Conservation (phyloP, 257 asterid genomes). For the Przewalskia tangutica region DNA sequence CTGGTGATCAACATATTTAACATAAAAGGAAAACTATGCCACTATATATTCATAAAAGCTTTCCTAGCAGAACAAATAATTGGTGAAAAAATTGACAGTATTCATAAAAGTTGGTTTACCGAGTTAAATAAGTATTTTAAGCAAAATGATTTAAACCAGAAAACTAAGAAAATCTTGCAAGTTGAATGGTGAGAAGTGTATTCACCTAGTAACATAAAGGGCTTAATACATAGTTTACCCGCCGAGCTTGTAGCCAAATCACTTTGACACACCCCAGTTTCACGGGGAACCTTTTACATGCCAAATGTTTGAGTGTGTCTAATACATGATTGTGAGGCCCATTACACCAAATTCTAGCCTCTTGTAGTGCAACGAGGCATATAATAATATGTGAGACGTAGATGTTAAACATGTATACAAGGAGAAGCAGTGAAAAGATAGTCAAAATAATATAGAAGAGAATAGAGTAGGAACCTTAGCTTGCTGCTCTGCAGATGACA, state of each 20-base stretch:
- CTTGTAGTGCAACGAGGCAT: neutral
- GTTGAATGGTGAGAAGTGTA: neutral
- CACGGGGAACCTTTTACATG: neutral
- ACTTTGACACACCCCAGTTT: no score
- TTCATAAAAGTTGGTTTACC: neutral
- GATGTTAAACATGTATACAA: neutral
- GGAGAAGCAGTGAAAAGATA: neutral
- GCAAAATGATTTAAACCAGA: neutral
- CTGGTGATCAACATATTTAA: neutral
- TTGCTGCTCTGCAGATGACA: conserved; percentile 26
- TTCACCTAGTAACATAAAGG: neutral
- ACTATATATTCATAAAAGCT: neutral
- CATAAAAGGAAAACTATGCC: neutral
- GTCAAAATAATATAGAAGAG: neutral
- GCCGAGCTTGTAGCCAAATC: neutral
- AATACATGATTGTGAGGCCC: neutral
- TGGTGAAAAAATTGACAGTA: neutral
- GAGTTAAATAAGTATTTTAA: neutral
- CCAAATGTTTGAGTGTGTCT: neutral
- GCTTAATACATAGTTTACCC: neutral
- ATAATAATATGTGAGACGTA: neutral
- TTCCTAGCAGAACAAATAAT: neutral
- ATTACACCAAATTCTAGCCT: neutral
- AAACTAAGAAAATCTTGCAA: neutral
- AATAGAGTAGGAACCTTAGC: conserved; percentile 24